Base-by-base conservation (phyloP, 164 flowering plant genomes). In the Magnolia changhungtana region DNA sequence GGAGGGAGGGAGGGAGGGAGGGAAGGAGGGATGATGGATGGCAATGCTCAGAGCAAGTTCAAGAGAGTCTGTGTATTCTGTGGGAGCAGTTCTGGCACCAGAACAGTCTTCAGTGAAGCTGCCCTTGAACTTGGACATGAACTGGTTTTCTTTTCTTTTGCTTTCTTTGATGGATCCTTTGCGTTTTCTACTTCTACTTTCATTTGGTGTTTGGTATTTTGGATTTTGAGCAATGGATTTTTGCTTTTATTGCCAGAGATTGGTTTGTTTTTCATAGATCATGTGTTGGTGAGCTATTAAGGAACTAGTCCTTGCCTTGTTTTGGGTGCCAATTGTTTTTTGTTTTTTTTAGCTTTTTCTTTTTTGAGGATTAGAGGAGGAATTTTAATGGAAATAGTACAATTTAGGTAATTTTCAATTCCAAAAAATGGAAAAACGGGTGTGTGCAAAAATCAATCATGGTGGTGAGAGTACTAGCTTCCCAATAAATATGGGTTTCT, bases 41-140 rank as follows among this genome's bases (percentile, higher is more conserved):
- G 58, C 31, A 74, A 63, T 63, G 18, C 45, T 10, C n/a, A 16
- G 16, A 81, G 79, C 82, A 84, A 82, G 78, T 90, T 90, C 82
- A 89, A 82, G 68, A 86, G 80, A 82, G 68, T 90, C 8, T 90
- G 93, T 86, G 95, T 91, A 18, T 91, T 89, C 83, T 91, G 95
- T 78, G 95, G 95, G 72, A 88, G 92, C 83, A 84, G 84, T 77
- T 81, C 91, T 81, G 95, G 95, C 70, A 78, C 84, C 77, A 87
- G 86, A 77, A 69, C 83, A 50, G 87, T 87, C 69, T 89, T 91
- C 73, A 82, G 88, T 80, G 90, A 91, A 81, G 90, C 95, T 83
- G 88, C 95, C 84, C 75, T 89, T 84, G 89, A 88, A 49, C 81
- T 91, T 82, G 95, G 91, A 61, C 79, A 84, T 83, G 92, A 89